Evolutionary conservation across 176 grass and related monocot species (phyloP).

Genomic region (Lolium perenne): DNA sequence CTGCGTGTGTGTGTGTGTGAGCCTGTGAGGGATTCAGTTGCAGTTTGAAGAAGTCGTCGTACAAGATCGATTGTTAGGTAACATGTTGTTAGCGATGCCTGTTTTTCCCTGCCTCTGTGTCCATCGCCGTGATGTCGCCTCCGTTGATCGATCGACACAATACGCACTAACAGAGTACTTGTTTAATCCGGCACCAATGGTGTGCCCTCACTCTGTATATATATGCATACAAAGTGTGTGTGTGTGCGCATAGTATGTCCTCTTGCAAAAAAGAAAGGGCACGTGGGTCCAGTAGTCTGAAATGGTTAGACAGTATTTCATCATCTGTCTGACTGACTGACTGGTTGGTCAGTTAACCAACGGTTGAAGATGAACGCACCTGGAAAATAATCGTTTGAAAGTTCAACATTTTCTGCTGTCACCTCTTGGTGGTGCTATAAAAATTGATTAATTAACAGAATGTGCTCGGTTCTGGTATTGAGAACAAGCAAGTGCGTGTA

Average conservation of each 20-base stretch:
- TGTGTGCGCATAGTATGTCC: not conserved
- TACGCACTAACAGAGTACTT: not conserved
- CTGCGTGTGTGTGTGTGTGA: no score
- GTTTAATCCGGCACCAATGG: not conserved
- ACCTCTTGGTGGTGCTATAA: not conserved
- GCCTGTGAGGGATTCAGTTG: not conserved
- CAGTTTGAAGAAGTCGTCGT: slow-evolving; percentile 8
- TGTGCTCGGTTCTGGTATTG: no score
- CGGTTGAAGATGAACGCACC: not conserved
- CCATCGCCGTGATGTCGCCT: not conserved
- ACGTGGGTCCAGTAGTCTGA: not conserved
- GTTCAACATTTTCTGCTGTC: not conserved
- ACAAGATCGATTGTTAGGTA: not conserved
- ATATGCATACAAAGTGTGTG: not conserved
- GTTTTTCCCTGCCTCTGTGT: not conserved
- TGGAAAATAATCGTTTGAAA: not conserved
- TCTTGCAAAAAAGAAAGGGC: not conserved
- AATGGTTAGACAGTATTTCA: not conserved
- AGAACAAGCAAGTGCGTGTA: no score
- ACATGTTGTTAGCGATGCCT: not conserved
- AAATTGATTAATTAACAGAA: no score
- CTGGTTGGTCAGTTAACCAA: not conserved
- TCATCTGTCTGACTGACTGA: not conserved
- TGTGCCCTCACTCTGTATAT: not conserved
- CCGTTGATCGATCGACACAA: not conserved